Base-by-base conservation (phyloP, 2,329 filamentous ascomycete species). In the Phialocephala subalpina region DNA sequence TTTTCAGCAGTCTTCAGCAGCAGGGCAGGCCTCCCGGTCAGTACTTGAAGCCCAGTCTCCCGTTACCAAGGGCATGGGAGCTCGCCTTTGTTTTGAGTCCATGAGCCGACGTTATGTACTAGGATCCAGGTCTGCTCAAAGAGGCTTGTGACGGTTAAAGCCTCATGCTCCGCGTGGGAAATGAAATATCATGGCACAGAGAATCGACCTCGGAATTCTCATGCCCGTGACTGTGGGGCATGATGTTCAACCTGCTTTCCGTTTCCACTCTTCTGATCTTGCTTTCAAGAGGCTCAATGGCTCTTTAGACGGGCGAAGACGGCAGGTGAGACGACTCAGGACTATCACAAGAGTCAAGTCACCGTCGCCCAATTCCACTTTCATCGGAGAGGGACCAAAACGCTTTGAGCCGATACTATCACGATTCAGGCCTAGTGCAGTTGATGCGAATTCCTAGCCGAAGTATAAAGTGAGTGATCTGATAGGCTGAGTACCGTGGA, bases 51-150 rank as follows among this genome's bases (percentile, higher is more conserved):
- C 45, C 45, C 33, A 45, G 45, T 56, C 7, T 61, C 58, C 64
- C 69, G 58, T 65, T 52, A 63, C 67, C 69, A 58, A 47, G 62
- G 60, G 53, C 64, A 69, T 69, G 67, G 67, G 47, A 63, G 57
- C 18, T 52, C 45, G 58, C 52, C 25, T 60, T 58, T 35, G 12
- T 45, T 35, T 52, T 33, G 4, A 36, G 22, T 9, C 25, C 55
- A 27, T n/a, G 33, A 65, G 55, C 60, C 60, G 60, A 58, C 61
- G 45, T 58, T 18, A n/a, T n/a, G n/a, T n/a, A 27, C 56, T 16
- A 55, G 62, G 49, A 55, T 47, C 36, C 45, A 49, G 45, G 53
- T 33, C 57, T n/a, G 49, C 52, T 33, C 25, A 60, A 33, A 25
- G 58, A 61, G 58, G 40, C 25, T 35, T 63, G 62, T 52, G 38